Evolutionary conservation across 106 monocot genomes (phyloP).

Genomic region (Platanthera guangdongensis): DNA sequence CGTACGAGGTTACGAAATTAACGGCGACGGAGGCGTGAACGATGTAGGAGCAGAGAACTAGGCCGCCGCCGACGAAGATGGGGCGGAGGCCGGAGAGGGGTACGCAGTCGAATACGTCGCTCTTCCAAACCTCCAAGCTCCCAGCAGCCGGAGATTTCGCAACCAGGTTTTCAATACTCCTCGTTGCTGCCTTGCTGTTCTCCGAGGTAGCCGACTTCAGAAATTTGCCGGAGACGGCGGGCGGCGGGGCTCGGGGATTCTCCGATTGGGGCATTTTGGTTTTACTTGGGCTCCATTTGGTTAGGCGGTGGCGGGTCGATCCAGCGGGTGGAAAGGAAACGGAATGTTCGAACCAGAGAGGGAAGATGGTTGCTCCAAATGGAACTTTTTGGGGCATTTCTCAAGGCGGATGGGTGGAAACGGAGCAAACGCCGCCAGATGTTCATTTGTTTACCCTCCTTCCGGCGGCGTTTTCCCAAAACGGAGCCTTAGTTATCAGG

Average conservation of each 20-base stretch:
- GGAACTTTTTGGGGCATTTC: too few relatives aligned
- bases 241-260: background rate
- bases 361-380: too few relatives aligned
- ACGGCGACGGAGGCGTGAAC: constrained; percentile 36
- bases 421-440: too few relatives aligned
- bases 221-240: background rate
- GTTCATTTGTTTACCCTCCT: too few relatives aligned
- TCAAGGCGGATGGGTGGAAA: too few relatives aligned
- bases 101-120: constrained; percentile 31
- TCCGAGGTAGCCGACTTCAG: background rate
- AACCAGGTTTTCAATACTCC: constrained; percentile 15
- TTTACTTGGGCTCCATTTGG: too few relatives aligned
- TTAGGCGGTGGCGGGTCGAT: too few relatives aligned
- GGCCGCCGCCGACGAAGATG: constrained; percentile 20
- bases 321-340: too few relatives aligned
- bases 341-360: too few relatives aligned
- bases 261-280: background rate
- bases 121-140: constrained; percentile 6
- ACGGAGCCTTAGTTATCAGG: too few relatives aligned
- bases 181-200: background rate
- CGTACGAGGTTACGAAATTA: too few relatives aligned
- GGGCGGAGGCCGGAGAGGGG: constrained; percentile 21
- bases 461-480: too few relatives aligned
- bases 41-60: constrained; percentile 26
- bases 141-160: background rate